Base-by-base conservation (phyloP, 2,329 filamentous ascomycete genomes). In the Penicillium sp. region DNA sequence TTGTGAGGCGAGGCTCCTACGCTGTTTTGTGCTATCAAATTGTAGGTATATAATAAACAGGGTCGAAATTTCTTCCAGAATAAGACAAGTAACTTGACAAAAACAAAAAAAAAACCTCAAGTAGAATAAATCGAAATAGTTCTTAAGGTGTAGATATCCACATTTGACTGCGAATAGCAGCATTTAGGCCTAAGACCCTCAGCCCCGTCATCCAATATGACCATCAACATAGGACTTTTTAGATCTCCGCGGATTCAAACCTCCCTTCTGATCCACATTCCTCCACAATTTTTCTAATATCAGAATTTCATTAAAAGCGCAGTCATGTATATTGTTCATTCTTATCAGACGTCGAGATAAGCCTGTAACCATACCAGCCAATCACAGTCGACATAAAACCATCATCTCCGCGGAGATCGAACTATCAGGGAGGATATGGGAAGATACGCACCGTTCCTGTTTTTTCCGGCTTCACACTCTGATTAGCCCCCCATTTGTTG, bases 351-450 rank as follows among this genome's bases (percentile, higher is more conserved):
- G 40, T 50, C 19, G 21, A 60, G 47, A 58, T 54, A 60, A 53
- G 27, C 19, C 45, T n/a, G 13, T 27, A 49, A n/a, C 45, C 19
- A 46, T 38, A 35, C 21, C 19, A 45, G 17, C 60, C 60, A 62
- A 62, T 62, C 54, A 62, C 17, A 27, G 25, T 5, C 17, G 7
- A 29, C 21, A 23, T 15, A 37, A 37, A 43, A 43, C 5, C n/a
- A 21, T 15, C 21, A 63, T 61, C 62, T 66, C 63, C 63, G 63
- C 63, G 63, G 63, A 64, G 56, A 45, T 33, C n/a, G 17, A 42
- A 25, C 4, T n/a, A 53, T 59, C 58, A 5, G 3, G 9, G 9
- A 10, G 8, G 3, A 5, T 12, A 27, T 27, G 9, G 9, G 9
- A 45, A 2, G 31, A 35, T n/a, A 49, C 54, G 21, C 13, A 21